A percentile compares a stretch with the other conserved stretches of the same genome.
These are phyloP conservation scores for Geotrichum fermentans DNA, from an alignment of 1,139 yeast genomes.

Conservation along the genomic window DNA sequence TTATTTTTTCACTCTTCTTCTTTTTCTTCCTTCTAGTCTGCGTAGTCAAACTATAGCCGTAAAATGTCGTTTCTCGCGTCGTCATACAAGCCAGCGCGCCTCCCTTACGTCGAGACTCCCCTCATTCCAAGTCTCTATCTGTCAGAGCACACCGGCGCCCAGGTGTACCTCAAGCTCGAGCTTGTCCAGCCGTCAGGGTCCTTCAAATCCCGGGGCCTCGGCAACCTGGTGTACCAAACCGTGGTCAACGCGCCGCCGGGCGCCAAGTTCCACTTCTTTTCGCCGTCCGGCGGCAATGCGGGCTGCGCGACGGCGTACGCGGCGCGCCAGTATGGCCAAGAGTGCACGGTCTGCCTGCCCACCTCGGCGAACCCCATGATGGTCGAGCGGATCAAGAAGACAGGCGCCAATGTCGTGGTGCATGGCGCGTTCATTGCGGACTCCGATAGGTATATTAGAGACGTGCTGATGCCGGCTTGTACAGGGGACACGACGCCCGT, in stretches of 20 bases:
- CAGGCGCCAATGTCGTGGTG: constrained; percentile 54
- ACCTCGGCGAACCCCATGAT: constrained; percentile 42
- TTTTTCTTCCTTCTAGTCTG: not conserved
- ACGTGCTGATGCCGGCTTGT: constrained; percentile 35
- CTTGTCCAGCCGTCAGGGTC: constrained; percentile 66
- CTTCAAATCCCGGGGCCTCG: constrained; percentile 51
- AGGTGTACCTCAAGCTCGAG: constrained; percentile 56
- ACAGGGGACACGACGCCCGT: constrained; percentile 38
- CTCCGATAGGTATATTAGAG: constrained; percentile 51
- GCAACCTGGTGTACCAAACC: constrained; percentile 35
- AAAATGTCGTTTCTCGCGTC: too few relatives aligned
- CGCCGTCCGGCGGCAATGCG: constrained; percentile 79
- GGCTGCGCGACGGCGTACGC: constrained; percentile 71
- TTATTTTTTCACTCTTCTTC: not conserved
- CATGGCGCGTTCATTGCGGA: constrained; percentile 59
- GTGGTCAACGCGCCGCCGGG: constrained; percentile 23
- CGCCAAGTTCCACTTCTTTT: constrained; percentile 46
- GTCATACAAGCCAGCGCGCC: constrained; percentile 6
- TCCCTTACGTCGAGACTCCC: constrained; percentile 36
- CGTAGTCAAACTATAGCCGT: not conserved
- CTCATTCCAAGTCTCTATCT: constrained; percentile 32
- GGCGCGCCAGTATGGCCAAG: constrained; percentile 38
- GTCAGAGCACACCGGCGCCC: constrained; percentile 32
- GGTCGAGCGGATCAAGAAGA: constrained; percentile 42
- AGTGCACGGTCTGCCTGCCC: constrained; percentile 69